phyloP scores from a whole-genome alignment of 2,329 filamentous ascomycete genomes.

The Fusarium irregulare region DNA sequence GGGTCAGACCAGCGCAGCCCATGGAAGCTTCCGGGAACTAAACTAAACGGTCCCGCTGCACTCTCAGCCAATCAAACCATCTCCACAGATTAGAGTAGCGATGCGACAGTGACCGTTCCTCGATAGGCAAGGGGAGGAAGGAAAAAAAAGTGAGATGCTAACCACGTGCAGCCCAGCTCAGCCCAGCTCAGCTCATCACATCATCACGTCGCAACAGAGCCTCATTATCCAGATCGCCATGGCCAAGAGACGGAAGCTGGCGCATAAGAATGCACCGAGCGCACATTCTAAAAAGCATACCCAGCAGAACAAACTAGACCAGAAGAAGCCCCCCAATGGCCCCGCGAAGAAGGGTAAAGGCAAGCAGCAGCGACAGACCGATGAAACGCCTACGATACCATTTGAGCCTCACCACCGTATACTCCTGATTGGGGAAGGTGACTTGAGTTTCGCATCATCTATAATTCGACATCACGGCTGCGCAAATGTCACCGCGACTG shows the following conservation, averaged over 20 bases:
- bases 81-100: constrained; percentile 5
- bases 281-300: constrained; percentile 36
- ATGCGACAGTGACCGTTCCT: constrained; percentile 11
- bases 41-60: constrained; percentile 32
- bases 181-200: constrained; percentile 6
- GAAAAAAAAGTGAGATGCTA: constrained; percentile 10
- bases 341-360: constrained; percentile 39
- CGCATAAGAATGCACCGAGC: constrained; percentile 39
- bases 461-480: constrained; percentile 74
- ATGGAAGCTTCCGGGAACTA: constrained; percentile 46
- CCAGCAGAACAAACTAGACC: constrained; percentile 31
- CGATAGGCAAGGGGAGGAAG: background rate
- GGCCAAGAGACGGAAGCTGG: constrained; percentile 59
- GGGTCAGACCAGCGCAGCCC: constrained; percentile 11
- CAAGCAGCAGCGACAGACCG: constrained; percentile 45
- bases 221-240: constrained; percentile 40
- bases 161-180: constrained; percentile 17
- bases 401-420: constrained; percentile 75
- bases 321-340: constrained; percentile 38
- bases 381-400: constrained; percentile 67
- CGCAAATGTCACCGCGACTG: constrained; percentile 75
- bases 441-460: constrained; percentile 80
- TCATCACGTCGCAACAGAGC: constrained; percentile 25
- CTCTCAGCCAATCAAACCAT: constrained; percentile 36
- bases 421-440: constrained; percentile 82